phyloP scores from a whole-genome alignment of 106 monocot genomes.

The Dendrobium huoshanense region DNA sequence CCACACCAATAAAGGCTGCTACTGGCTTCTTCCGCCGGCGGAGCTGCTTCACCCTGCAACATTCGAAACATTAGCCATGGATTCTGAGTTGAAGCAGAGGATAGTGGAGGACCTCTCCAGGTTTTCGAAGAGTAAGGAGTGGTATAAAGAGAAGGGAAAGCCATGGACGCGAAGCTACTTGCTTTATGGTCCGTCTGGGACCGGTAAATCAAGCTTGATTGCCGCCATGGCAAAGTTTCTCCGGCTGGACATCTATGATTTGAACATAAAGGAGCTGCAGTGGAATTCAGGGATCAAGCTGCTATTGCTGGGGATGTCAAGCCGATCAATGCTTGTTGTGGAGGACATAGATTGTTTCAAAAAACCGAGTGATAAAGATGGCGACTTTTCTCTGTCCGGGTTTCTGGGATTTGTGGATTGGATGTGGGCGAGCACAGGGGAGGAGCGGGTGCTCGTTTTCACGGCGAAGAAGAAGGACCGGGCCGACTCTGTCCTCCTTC shows the following conservation, averaged over 20 bases:
- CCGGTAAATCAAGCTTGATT: too few relatives aligned
- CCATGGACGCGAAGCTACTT: neutral
- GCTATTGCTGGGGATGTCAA: neutral
- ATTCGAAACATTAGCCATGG: conserved; percentile 37
- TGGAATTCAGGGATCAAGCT: neutral
- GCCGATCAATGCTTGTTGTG: neutral
- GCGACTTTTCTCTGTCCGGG: neutral
- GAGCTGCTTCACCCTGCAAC: conserved; percentile 31
- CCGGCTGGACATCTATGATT: neutral
- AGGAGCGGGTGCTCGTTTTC: neutral
- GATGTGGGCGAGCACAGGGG: neutral
- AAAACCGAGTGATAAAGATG: neutral
- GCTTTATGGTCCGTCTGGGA: neutral
- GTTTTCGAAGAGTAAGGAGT: neutral
- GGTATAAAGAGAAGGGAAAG: neutral
- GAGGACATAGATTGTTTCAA: neutral
- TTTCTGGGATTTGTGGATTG: neutral
- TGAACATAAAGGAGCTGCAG: neutral
- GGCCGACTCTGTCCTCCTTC: neutral
- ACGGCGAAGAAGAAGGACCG: neutral
- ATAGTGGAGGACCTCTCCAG: neutral
- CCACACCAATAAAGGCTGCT: too few relatives aligned
- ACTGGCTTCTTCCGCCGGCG: neutral
- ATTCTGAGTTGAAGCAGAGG: neutral
- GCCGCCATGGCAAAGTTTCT: neutral